Conservation (phyloP, 345 rosid species). For the Laguncularia racemosa region DNA sequence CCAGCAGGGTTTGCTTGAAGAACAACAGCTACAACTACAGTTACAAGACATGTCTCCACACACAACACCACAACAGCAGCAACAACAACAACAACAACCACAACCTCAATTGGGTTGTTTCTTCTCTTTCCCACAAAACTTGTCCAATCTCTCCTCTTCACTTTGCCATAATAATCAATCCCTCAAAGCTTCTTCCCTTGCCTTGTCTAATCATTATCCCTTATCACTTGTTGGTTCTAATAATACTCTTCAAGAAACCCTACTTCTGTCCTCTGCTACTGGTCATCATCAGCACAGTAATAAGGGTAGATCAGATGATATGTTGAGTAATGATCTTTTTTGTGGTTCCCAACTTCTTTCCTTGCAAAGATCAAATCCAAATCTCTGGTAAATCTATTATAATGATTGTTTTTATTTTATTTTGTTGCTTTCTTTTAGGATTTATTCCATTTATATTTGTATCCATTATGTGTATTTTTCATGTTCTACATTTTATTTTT, state of each 20-base stretch:
- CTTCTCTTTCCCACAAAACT: slow-evolving; percentile 32
- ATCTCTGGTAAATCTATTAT: slow-evolving; percentile 56
- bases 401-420: slow-evolving; percentile 3
- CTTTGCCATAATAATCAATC: slow-evolving; percentile 27
- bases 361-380: slow-evolving; percentile 47
- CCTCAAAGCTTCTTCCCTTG: slow-evolving; percentile 18
- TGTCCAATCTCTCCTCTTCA: slow-evolving; percentile 17
- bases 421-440: neutral
- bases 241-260: slow-evolving; percentile 30
- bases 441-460: neutral
- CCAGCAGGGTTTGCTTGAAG: slow-evolving; percentile 50
- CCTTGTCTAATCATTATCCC: slow-evolving; percentile 4
- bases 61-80: neutral
- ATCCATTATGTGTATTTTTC: neutral
- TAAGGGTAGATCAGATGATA: slow-evolving; percentile 12
- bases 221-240: slow-evolving; percentile 4
- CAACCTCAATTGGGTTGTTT: slow-evolving; percentile 54
- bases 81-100: slow-evolving; percentile 6
- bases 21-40: slow-evolving; percentile 18
- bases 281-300: slow-evolving; percentile 26
- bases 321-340: slow-evolving; percentile 10
- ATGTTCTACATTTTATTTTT: neutral
- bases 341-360: slow-evolving; percentile 44
- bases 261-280: slow-evolving; percentile 33
- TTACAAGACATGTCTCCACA: too few species aligned